Base-by-base conservation (phyloP, 169 alveolate genomes). In the Cryptosporidium felis region DNA sequence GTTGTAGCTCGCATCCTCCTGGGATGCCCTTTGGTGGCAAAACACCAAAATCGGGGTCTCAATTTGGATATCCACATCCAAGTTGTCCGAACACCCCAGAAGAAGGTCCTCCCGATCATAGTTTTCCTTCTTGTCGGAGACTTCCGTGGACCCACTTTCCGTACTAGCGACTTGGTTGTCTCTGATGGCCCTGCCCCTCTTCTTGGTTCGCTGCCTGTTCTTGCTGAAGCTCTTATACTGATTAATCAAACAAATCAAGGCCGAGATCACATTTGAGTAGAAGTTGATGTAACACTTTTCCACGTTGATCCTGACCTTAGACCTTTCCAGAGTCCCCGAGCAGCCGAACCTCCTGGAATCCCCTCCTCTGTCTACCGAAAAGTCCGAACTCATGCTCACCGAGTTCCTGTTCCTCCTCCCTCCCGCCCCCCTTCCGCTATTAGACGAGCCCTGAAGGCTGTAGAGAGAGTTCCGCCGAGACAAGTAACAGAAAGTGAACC, bases 1-100 rank as follows among this genome's bases (percentile, higher is more conserved):
- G 34, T 61, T 42, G 61, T 56, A 74, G 9, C 51, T 74, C 0
- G n/a, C n/a, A 10, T 49, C 74, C 1, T 74, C 61, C 14, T 36
- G 36, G n/a, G 30, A 34, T 12, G n/a, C 12, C 60, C 41, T 16
- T n/a, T n/a, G n/a, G 14, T 74, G 67, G 28, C 85, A 74, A 34
- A 74, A 74, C 18, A 74, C 61, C 65, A 74, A 41, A 18, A 74
- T 74, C 5, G 85, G 85, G 38, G 85, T 74, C n/a, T 49, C 74
- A n/a, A 74, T 74, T 16, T 74, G 67, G 26, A 74, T 74, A n/a
- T 74, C 85, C 26, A 74, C 65, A 53, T 74, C 85, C 26, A 74
- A 14, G n/a, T 38, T 18, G 9, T 41, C 51, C 28, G 74, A 34
- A 49, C 56, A 46, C n/a, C 36, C 38, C 12, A 74, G 46, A 74